A percentile compares a stretch with the other conserved stretches of the same genome.
phyloP scores from a whole-genome alignment of 1,284 basidiomycete genomes.

The Cutaneotrichosporon sp. region DNA sequence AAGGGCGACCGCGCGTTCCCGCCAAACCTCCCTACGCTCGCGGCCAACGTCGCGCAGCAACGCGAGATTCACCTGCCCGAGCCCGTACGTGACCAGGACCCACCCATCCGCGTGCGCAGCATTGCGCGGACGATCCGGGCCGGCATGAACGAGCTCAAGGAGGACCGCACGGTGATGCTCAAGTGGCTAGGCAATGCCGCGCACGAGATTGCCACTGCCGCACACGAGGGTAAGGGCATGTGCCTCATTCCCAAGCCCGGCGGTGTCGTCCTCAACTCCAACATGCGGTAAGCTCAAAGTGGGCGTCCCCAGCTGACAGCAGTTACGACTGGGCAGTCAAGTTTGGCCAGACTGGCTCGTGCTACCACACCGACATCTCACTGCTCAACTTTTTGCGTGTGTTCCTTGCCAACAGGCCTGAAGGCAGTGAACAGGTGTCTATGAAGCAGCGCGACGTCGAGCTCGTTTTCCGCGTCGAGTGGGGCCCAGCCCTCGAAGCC shows the following conservation, averaged over 20 bases:
- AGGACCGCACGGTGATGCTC: slow-evolving; percentile 14
- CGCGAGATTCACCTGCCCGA: slow-evolving; percentile 18
- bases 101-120: slow-evolving; percentile 4
- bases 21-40: slow-evolving; percentile 18
- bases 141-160: slow-evolving; percentile 14
- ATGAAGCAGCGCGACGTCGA: slow-evolving; percentile 9
- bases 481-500: slow-evolving; percentile 7
- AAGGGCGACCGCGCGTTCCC: slow-evolving; percentile 25
- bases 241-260: slow-evolving; percentile 19
- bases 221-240: slow-evolving; percentile 14
- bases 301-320: not conserved
- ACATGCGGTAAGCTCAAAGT: slow-evolving; percentile 24
- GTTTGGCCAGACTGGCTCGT: slow-evolving; percentile 18
- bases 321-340: slow-evolving; percentile 28
- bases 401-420: slow-evolving; percentile 23
- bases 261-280: slow-evolving; percentile 26
- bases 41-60: slow-evolving; percentile 31
- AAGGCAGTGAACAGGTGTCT: not conserved
- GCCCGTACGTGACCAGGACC: not conserved
- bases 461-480: slow-evolving; percentile 16
- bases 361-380: slow-evolving; percentile 23
- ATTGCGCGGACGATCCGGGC: slow-evolving; percentile 14
- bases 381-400: slow-evolving; percentile 22
- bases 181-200: slow-evolving; percentile 19
- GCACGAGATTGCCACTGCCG: slow-evolving; percentile 10